Base-by-base conservation (phyloP, 306 rosid species). In the Gastrolobium villosum region DNA sequence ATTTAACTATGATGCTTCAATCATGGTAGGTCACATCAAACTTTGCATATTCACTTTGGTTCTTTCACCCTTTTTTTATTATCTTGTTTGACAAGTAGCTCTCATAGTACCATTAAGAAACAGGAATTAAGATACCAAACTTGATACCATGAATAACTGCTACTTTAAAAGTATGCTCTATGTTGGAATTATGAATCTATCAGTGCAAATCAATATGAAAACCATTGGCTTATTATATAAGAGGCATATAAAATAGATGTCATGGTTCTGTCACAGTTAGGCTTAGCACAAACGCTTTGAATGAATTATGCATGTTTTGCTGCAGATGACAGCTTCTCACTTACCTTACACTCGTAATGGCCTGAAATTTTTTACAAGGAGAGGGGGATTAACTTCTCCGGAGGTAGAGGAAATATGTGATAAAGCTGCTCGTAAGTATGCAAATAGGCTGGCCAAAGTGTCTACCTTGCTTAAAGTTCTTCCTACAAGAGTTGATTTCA, bases 301-400 rank as follows among this genome's bases (percentile, higher is more conserved):
- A 44, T 50, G 59, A 61, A 46, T 36, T 35, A 0, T 66, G 52
- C 41, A 75, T n/a, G 60, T 7, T 64, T 32, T 82, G 76, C 2
- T 81, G 82, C 83, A 92, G 98, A 92, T 94, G 92, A 94, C 98
- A 10, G 98, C 98, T 0, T 94, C 98, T 37, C 98, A 94, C 86
- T 88, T 94, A 41, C 97, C 97, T 1, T 94, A 88, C 75, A 94
- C 98, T 0, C 83, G 98, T 1, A 94, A 94, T 62, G 98, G 98
- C 28, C 82, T 92, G 53, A 94, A 94, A 46, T 94, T 92, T 50
- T 94, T 94, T 78, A 94, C 97, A 1, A 92, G 85, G 89, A 89
- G 63, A 78, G 97, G 98, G 30, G 98, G 97, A 2, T 45, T 94
- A 55, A 89, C 86, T 39, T 90, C 97, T 5, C 64, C 84, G 0